Percentiles rank a stretch among this genome's conserved stretches.
Evolutionary conservation across 2,329 filamentous ascomycete species (phyloP).

Genomic region (Penicillium sp.): DNA sequence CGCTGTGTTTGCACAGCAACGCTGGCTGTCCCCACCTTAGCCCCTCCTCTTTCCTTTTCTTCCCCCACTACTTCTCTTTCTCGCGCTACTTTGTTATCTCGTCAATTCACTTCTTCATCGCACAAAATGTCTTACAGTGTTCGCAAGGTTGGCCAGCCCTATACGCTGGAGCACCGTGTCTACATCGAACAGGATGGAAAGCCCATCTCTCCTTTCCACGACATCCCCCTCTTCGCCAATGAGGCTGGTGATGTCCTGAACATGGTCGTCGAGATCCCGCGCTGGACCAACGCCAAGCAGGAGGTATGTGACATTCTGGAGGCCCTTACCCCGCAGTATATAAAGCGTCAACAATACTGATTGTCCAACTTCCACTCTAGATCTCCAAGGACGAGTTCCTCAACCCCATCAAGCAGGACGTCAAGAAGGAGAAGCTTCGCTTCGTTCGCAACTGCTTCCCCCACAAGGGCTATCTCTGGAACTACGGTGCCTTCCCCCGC

Average conservation of each 20-base stretch:
- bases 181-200: conserved; percentile 97
- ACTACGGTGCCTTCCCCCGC: conserved; percentile 99
- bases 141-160: conserved; percentile 81
- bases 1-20: conserved; percentile 34
- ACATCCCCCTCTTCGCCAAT: conserved; percentile 97
- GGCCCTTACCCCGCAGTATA: not conserved
- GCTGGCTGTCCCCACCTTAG: conserved; percentile 41
- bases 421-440: conserved; percentile 99
- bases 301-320: conserved; percentile 63
- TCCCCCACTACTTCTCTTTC: conserved; percentile 24
- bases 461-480: conserved; percentile 99
- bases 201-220: conserved; percentile 93
- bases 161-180: conserved; percentile 95
- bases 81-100: conserved; percentile 44
- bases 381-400: conserved; percentile 98
- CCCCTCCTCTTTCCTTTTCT: conserved; percentile 27
- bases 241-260: conserved; percentile 92
- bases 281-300: conserved; percentile 99
- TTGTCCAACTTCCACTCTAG: conserved; percentile 45
- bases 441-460: conserved; percentile 99
- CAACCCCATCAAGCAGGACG: conserved; percentile 99
- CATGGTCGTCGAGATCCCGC: conserved; percentile 99
- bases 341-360: conserved; percentile 14
- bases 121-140: conserved; percentile 58
- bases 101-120: conserved; percentile 45